Percentiles rank a stretch among this genome's conserved stretches.
phyloP scores from a whole-genome alignment of 2,329 filamentous ascomycete genomes.

The Dryadomyces sulphureus region DNA sequence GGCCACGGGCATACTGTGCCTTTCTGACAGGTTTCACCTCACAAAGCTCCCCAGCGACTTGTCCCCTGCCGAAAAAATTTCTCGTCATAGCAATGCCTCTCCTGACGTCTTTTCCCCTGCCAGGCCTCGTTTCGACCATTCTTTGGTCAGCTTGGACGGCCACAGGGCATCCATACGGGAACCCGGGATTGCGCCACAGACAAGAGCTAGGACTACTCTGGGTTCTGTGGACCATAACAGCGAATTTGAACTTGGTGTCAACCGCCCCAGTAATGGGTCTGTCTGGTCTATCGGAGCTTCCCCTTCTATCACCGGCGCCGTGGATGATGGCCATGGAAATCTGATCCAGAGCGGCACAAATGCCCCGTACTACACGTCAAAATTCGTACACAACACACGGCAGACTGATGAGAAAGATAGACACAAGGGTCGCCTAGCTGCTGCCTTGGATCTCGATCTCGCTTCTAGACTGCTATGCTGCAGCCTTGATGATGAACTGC shows the following conservation, averaged over 20 bases:
- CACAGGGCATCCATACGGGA: slow-evolving; percentile 16
- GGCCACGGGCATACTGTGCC: slow-evolving; percentile 13
- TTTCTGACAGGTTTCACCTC: slow-evolving; percentile 29
- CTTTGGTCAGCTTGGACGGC: slow-evolving; percentile 12
- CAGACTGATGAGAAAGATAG: slow-evolving; percentile 47
- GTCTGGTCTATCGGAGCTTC: slow-evolving; percentile 69
- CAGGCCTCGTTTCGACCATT: slow-evolving; percentile 13
- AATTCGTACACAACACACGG: slow-evolving; percentile 26
- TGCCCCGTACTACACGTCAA: slow-evolving; percentile 48
- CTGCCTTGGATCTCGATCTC: slow-evolving; percentile 68
- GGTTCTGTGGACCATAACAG: slow-evolving; percentile 6
- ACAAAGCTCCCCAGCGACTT: slow-evolving; percentile 27
- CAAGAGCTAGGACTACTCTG: slow-evolving; percentile 16
- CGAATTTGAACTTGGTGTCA: background rate
- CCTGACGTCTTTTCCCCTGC: slow-evolving; percentile 27
- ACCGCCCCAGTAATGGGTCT: slow-evolving; percentile 40
- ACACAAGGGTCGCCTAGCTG: slow-evolving; percentile 61
- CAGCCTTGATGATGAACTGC: slow-evolving; percentile 10
- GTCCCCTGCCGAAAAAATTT: slow-evolving; percentile 26
- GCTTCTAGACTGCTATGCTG: slow-evolving; percentile 49
- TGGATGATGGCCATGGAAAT: slow-evolving; percentile 49
- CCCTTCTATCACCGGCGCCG: slow-evolving; percentile 37
- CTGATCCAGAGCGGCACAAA: slow-evolving; percentile 56
- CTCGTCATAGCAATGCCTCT: slow-evolving; percentile 25
- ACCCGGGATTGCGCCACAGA: slow-evolving; percentile 12